Evolutionary conservation across 306 rosid species (phyloP), one percentile per base, ranked within the genome.

Genomic region (Mimosa pudica): DNA sequence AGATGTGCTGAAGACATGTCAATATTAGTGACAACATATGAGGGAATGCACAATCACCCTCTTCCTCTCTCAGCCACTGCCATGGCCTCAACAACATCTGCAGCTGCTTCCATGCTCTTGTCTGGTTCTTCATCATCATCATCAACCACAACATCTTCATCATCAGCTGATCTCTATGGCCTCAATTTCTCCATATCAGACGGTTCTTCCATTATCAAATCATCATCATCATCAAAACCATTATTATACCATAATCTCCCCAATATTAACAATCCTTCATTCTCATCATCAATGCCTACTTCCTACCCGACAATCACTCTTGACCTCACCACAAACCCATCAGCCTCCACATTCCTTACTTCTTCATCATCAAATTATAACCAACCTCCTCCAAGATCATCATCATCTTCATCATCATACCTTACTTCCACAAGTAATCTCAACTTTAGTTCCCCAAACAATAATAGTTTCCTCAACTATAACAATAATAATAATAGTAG

Each of bases 51-150:
- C 84, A 92, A 90, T 84, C 98, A 94, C 79, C 92, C 97, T 49
- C 92, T 94, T 61, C 87, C 98, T 0, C 85, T 85, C 45, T 81
- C 98, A 20, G 97, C 98, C 51, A 94, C 93, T 1, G 91, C 91
- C 32, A 92, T 92, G 94, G 98, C 98, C 11, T 94, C 98, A 89
- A 90, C 97, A 38, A 94, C 97, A 76, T 92, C 98, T 0, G 98
- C 97, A 0, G 98, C 98, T 0, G 97, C 89, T 42, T 87, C 97
- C 35, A 90, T 94, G 94, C 92, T 94, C 5, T 32, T 92, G 57
- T 90, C 96, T 2, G 96, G 89, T 18, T 57, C 63, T 2, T 88
- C 98, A 11, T 86, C 93, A 14, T 81, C 82, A 61, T 87, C 88
- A 7, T n/a, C 32, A 12, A 2, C 84, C 5, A 1, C 87, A 2